Evolutionary conservation across 2,329 filamentous ascomycete genomes (phyloP), one percentile per base, ranked within the genome.

Genomic region (Tricladium varicosporioides): DNA sequence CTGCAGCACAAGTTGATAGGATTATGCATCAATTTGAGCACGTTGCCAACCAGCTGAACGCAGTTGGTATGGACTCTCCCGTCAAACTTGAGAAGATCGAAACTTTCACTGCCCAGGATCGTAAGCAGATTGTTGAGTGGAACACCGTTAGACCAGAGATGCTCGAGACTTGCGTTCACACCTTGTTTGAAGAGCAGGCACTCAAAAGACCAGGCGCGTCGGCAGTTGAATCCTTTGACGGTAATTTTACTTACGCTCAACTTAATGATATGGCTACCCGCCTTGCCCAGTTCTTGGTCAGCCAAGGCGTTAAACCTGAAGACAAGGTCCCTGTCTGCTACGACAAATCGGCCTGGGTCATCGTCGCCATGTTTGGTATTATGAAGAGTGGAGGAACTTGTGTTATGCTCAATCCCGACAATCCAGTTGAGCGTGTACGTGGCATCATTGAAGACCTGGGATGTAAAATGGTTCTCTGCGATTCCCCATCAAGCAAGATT

Each of bases 201-300:
- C 43, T 43, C 16, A 10, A 18, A 10, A 32, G 27, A n/a, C 57
- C 57, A 31, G 31, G 49, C 10, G 54, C 60, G 43, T 50, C 54
- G 22, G 60, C 60, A 18, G 52, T 62, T 22, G 32, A 40, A 31
- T 54, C 53, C 14, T 62, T 48, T 46, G 60, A 62, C 53, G 60
- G 57, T n/a, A 36, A 58, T 13, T 51, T 55, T 14, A 62, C 57
- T 18, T 60, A 55, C 47, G 40, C 31, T 22, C 16, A 60, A 43
- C 33, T 62, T 11, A 51, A 60, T 33, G 36, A 47, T n/a, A 31
- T 57, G 22, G 48, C 54, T 19, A 50, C 52, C 7, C 19, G 14
- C 9, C 46, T 62, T 5, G 52, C 48, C 8, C 45, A 57, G 2
- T 42, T 51, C 52, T 47, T 61, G 14, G 16, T 51, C 9, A 48